Base-by-base conservation (phyloP, 106 monocot species). In the Vanilla planifolia region DNA sequence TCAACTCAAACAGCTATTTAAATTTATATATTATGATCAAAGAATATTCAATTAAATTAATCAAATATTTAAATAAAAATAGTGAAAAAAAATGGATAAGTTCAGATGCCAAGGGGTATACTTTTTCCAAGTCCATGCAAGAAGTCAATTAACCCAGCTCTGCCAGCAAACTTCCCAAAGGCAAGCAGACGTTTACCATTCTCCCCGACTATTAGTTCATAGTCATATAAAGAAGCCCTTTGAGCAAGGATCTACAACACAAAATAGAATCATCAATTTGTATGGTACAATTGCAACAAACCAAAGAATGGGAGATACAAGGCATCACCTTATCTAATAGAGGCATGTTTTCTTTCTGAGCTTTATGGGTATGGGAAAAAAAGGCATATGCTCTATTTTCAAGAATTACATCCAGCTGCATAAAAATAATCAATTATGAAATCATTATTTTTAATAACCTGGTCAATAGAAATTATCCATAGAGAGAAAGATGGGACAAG, bases 351-450 rank as follows among this genome's bases (percentile, higher is more conserved):
- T 98, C 92, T 27, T 59, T 84, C 63, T 98, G 98, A 7, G 85
- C 92, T 71, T 98, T 98, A 75, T 98, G 98, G 25, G 91, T 98
- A 60, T 98, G 98, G 6, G 98, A 98, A 67, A 98, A 98, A 62
- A 98, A 92, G 3, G 88, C 98, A 71, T 92, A 98, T 39, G 91
- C 81, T 79, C 98, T 79, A 70, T 81, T 60, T 10, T 87, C 82
- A 24, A 98, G 79, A 64, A 98, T 82, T 76, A 80, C 82, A 55
- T 98, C 88, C 64, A 90, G 39, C 95, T 96, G 81, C 65, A 67
- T 3, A 9, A 37, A 43, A 35, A 30, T 33, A 27, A 27, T 37
- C 35, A 47, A 24, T 4, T 43, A 67, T 58, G 30, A 34, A 58
- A 30, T 58, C 35, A 27, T 8, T 2, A 26, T n/a, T 21, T 20